phyloP scores from a whole-genome alignment of 106 monocot species.

The Xerophyta viscosa region DNA sequence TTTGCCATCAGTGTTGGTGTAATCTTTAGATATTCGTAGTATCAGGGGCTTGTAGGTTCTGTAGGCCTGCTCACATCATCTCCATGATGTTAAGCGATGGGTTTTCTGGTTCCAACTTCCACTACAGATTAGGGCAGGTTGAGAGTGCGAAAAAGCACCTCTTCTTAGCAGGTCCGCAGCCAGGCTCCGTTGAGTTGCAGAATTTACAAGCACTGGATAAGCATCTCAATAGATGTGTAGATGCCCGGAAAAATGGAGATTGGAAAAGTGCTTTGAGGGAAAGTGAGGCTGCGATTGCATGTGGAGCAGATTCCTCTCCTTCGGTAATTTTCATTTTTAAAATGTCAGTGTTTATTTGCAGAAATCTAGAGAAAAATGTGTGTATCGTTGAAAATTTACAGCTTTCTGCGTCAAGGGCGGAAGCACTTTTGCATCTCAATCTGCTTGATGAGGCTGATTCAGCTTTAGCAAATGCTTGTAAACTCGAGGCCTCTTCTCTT shows the following conservation, averaged over 20 bases:
- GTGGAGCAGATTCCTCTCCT: slow-evolving; percentile 62
- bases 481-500: slow-evolving; percentile 29
- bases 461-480: slow-evolving; percentile 21
- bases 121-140: slow-evolving; percentile 62
- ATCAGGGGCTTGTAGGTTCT: neutral
- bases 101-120: slow-evolving; percentile 6
- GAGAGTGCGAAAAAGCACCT: slow-evolving; percentile 56
- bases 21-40: neutral
- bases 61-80: neutral
- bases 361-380: no score
- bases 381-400: slow-evolving; percentile 11
- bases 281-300: slow-evolving; percentile 63
- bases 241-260: slow-evolving; percentile 55
- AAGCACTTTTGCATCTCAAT: slow-evolving; percentile 52
- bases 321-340: slow-evolving; percentile 36
- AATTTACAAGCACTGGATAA: slow-evolving; percentile 61
- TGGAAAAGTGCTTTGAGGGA: slow-evolving; percentile 75
- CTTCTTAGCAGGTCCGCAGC: slow-evolving; percentile 21
- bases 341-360: no score
- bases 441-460: slow-evolving; percentile 45
- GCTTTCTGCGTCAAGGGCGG: slow-evolving; percentile 49
- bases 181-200: slow-evolving; percentile 49
- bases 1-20: no score
- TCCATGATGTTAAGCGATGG: neutral
- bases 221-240: slow-evolving; percentile 38